Percentiles rank a stretch among this genome's conserved stretches.
These are phyloP conservation scores for Penicillium hesseltinei DNA, from an alignment of 2,329 filamentous ascomycete genomes.

Conservation along the genomic window DNA sequence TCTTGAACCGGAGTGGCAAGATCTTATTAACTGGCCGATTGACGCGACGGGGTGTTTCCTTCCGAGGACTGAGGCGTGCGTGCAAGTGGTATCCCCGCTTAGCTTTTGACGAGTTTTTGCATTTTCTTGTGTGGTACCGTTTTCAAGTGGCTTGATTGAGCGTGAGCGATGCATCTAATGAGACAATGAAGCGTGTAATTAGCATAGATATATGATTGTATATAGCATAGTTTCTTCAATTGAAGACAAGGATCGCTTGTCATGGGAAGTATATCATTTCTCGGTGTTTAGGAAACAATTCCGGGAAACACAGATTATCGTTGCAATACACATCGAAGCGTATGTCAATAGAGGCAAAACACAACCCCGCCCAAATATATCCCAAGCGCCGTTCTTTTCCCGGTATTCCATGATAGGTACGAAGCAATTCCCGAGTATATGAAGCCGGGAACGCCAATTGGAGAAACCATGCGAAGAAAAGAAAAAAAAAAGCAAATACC, in stretches of 20 bases:
- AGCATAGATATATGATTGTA: conserved; percentile 3
- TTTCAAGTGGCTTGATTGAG: background rate
- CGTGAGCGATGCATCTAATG: conserved; percentile 7
- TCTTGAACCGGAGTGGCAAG: conserved; percentile 29
- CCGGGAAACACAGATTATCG: background rate
- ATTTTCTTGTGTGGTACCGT: background rate
- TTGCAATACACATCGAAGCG: background rate
- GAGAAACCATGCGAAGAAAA: background rate
- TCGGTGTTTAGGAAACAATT: background rate
- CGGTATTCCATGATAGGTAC: background rate
- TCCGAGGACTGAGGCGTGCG: conserved; percentile 3
- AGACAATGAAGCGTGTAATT: conserved; percentile 8
- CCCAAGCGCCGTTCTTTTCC: conserved; percentile 2
- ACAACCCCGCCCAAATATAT: background rate
- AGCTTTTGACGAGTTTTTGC: conserved; percentile 4
- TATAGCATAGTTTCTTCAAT: conserved; percentile 6
- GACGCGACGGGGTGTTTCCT: conserved; percentile 35
- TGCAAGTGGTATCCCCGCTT: background rate
- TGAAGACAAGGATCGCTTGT: conserved; percentile 4
- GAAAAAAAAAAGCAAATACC: background rate
- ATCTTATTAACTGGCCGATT: conserved; percentile 34
- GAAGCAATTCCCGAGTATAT: background rate
- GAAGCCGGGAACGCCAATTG: background rate
- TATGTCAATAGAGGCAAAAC: background rate
- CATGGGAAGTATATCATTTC: background rate